These are phyloP conservation scores for Lagerstroemia speciosa DNA, from an alignment of 345 rosid species.

Conservation along the genomic window DNA sequence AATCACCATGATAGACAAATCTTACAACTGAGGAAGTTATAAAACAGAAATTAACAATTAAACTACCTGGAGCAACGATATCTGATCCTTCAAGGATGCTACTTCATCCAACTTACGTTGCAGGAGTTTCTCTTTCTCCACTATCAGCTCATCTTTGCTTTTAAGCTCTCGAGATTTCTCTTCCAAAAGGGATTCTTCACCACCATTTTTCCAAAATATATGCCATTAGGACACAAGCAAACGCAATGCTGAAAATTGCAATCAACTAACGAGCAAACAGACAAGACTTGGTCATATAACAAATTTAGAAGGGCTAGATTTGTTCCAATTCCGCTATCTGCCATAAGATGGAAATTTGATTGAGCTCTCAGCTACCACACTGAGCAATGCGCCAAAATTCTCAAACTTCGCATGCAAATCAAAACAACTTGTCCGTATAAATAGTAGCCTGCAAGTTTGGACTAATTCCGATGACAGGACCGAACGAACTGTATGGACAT, in stretches of 20 bases:
- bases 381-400: neutral
- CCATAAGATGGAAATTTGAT: neutral
- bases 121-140: constrained; percentile 54
- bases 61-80: constrained; percentile 62
- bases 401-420: neutral
- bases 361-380: neutral
- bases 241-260: neutral
- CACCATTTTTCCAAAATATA: neutral
- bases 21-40: neutral
- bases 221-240: constrained; percentile 1
- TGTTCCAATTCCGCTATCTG: neutral
- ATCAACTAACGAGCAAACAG: neutral
- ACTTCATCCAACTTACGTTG: constrained; percentile 44
- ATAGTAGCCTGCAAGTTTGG: neutral
- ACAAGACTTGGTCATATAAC: neutral
- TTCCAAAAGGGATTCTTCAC: constrained; percentile 51
- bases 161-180: constrained; percentile 51
- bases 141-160: constrained; percentile 41
- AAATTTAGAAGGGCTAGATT: neutral
- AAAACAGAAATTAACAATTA: neutral
- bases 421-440: neutral
- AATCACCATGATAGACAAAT: too few relatives aligned
- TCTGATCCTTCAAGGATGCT: constrained; percentile 50
- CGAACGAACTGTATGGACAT: neutral
- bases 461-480: neutral